These are phyloP conservation scores for Olyra latifolia DNA, from an alignment of 176 grass and related monocot species.

Conservation along the genomic window DNA sequence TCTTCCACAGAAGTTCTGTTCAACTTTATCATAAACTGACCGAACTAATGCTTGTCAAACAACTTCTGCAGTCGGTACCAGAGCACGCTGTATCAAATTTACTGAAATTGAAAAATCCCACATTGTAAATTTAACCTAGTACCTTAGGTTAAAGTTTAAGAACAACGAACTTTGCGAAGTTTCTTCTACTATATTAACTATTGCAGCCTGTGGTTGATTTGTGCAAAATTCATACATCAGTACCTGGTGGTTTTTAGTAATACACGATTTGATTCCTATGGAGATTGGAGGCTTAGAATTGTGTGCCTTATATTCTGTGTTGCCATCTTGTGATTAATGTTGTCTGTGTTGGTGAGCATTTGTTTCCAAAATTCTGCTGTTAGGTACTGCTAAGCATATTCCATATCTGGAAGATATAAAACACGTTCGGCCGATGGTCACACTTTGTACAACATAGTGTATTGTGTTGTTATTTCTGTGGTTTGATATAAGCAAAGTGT, in stretches of 20 bases:
- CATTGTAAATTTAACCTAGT: not conserved
- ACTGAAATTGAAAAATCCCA: constrained; percentile 1
- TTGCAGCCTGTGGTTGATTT: not conserved
- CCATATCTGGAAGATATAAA: not conserved
- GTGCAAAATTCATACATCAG: not conserved
- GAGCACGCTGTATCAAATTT: not conserved
- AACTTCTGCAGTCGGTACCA: constrained; percentile 2
- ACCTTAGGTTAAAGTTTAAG: not conserved
- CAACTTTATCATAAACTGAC: not conserved
- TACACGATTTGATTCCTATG: not conserved
- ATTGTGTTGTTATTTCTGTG: no score
- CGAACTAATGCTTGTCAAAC: constrained; percentile 5
- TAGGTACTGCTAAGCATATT: constrained; percentile 6
- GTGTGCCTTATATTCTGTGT: not conserved
- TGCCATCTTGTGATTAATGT: not conserved
- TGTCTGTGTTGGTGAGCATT: not conserved
- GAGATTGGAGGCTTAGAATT: not conserved
- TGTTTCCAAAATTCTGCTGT: not conserved
- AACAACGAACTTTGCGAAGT: not conserved
- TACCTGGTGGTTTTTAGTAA: constrained; percentile 7
- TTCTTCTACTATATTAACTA: not conserved
- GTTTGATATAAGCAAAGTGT: not conserved
- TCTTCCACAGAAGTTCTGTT: constrained; percentile 17
- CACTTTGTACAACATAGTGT: not conserved
- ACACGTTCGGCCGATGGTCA: not conserved